Evolutionary conservation across 768 basidiomycete genomes (phyloP).

Genomic region (Psilocybe azurescens): DNA sequence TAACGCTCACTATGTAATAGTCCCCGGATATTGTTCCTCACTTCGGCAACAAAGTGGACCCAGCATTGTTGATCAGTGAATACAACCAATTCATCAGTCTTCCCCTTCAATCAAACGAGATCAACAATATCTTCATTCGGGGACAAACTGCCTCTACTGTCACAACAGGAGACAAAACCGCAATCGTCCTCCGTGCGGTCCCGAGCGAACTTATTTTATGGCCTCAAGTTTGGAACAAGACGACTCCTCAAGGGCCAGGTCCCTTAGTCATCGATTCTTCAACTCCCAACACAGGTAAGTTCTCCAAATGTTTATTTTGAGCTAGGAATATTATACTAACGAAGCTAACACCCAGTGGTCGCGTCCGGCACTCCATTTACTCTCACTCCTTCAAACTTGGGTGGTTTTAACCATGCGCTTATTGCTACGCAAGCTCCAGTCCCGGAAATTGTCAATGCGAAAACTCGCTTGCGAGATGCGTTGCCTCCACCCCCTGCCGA

Average conservation of each 20-base stretch:
- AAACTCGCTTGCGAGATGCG: background rate
- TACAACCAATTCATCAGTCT: background rate
- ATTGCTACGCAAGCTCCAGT: background rate
- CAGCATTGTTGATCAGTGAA: background rate
- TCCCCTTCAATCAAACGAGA: background rate
- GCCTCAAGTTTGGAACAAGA: conserved; percentile 1
- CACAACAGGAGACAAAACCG: background rate
- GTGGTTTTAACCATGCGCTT: background rate
- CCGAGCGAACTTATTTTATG: conserved; percentile 2
- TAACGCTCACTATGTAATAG: background rate
- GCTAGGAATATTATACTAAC: no score
- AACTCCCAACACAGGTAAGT: background rate
- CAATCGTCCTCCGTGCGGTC: background rate
- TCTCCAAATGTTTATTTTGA: background rate
- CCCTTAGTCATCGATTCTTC: conserved; percentile 1
- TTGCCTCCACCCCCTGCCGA: background rate
- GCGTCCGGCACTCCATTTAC: background rate
- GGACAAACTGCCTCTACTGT: background rate
- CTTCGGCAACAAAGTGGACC: background rate
- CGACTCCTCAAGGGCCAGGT: background rate
- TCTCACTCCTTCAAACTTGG: background rate
- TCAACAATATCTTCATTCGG: background rate
- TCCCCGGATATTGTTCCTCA: conserved; percentile 2
- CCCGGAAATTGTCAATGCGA: background rate
- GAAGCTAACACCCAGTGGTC: background rate